Base-by-base conservation (phyloP, 129 eudicot genomes). In the Daucus carota region DNA sequence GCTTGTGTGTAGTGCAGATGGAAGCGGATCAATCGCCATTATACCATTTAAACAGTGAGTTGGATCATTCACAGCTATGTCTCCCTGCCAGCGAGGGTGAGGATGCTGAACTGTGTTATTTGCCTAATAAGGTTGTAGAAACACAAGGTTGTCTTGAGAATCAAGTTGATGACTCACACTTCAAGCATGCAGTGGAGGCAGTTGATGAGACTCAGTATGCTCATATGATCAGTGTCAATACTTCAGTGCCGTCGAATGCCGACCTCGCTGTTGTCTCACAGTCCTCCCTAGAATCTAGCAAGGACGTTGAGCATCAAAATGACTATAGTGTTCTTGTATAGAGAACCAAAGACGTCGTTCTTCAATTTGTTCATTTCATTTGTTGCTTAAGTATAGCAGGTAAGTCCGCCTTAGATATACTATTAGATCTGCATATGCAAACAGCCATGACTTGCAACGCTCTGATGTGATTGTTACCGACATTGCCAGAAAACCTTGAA, bases 281-380 rank as follows among this genome's bases (percentile, higher is more conserved):
- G 81, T 65, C 88, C 17, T 54, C 86, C 38, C 87, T 83, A 40
- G 89, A 88, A 77, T 81, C 80, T 63, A 82, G 83, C 5, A 87
- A 75, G 79, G 85, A 86, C 52, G 87, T 83, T 40, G 81, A 66
- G 3, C 87, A 81, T 62, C 90, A 88, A 76, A 84, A 74, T 70
- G 88, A 87, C 80, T 87, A 77, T 57, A 87, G 90, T 77, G 88
- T 81, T 79, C 45, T 87, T 73, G 90, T 87, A 63, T 86, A 86
- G 85, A 62, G 73, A 72, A 45, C 41, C 11, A 38, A 60, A 42
- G 75, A 26, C 75, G 15, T 26, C 14, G 38, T 43, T n/a, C 12
- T 71, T 71, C 1, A 5, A 54, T 22, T 22, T 57, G 65, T 57
- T 57, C 65, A 57, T 31, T 24, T 57, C 31, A n/a, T 57, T 54